A percentile compares a stretch with the other conserved stretches of the same genome.
These are phyloP conservation scores for Nigrograna mackinnonii DNA, from an alignment of 2,329 filamentous ascomycete genomes.

Conservation along the genomic window DNA sequence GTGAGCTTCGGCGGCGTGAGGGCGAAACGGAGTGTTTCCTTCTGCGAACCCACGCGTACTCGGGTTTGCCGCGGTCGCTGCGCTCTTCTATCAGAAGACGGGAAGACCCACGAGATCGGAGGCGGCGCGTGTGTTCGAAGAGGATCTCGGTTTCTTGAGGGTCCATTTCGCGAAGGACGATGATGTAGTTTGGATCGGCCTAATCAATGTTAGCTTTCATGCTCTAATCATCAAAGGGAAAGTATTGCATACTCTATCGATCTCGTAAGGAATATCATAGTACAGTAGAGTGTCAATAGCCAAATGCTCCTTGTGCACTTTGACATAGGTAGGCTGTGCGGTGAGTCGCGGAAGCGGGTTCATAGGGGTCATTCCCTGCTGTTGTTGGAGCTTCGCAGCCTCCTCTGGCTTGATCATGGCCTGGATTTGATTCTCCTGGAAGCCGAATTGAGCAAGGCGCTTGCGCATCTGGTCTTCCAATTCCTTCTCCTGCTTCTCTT, in stretches of 20 bases:
- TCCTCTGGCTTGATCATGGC: slow-evolving; percentile 52
- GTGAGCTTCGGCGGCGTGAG: slow-evolving; percentile 31
- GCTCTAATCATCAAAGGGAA: background rate
- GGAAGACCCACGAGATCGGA: slow-evolving; percentile 34
- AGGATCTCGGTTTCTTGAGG: slow-evolving; percentile 52
- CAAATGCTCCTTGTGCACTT: slow-evolving; percentile 51
- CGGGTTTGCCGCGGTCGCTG: slow-evolving; percentile 38
- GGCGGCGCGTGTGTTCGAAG: slow-evolving; percentile 54
- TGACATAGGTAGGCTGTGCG: slow-evolving; percentile 49
- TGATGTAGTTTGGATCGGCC: slow-evolving; percentile 51
- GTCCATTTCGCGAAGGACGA: slow-evolving; percentile 54
- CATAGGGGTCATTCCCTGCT: slow-evolving; percentile 29
- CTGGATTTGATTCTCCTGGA: slow-evolving; percentile 52
- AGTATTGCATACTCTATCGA: slow-evolving; percentile 47
- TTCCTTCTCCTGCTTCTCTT: slow-evolving; percentile 43
- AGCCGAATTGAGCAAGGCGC: slow-evolving; percentile 48
- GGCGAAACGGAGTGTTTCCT: slow-evolving; percentile 30
- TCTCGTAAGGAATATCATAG: slow-evolving; percentile 53
- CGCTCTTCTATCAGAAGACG: slow-evolving; percentile 49
- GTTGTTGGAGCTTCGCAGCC: slow-evolving; percentile 38
- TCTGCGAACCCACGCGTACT: slow-evolving; percentile 50
- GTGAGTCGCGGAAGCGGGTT: slow-evolving; percentile 33
- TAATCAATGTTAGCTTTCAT: slow-evolving; percentile 19
- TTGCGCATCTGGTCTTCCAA: slow-evolving; percentile 52
- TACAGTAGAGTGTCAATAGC: slow-evolving; percentile 51